A percentile compares a stretch with the other conserved stretches of the same genome.
Evolutionary conservation across 768 basidiomycete species (phyloP).

Genomic region (Xerocomellus amylosporus): DNA sequence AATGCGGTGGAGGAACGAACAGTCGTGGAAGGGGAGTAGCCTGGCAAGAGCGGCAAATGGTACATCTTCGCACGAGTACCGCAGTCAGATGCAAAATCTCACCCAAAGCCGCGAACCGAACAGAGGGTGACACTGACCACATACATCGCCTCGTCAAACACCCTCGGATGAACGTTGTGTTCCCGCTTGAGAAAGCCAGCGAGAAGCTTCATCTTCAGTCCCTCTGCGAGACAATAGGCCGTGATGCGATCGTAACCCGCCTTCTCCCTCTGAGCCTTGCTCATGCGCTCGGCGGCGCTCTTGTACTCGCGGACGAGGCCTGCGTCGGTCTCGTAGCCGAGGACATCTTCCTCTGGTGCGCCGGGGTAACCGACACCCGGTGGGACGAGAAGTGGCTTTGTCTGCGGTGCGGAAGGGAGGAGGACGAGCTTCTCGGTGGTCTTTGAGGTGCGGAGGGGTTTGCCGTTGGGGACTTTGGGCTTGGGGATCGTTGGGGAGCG

Average conservation of each 20-base stretch:
- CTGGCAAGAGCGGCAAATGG: slow-evolving; percentile 85
- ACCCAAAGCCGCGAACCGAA: not conserved
- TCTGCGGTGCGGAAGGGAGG: slow-evolving; percentile 87
- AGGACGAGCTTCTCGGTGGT: slow-evolving; percentile 89
- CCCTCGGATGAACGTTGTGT: slow-evolving; percentile 82
- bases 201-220: slow-evolving; percentile 79
- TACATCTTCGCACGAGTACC: slow-evolving; percentile 60
- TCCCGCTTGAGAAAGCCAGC: slow-evolving; percentile 88
- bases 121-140: slow-evolving; percentile 53
- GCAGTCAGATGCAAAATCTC: not conserved
- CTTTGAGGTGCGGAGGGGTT: slow-evolving; percentile 81
- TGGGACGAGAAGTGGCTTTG: slow-evolving; percentile 53
- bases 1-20: slow-evolving; percentile 78
- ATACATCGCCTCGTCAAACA: slow-evolving; percentile 93
- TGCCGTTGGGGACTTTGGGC: slow-evolving; percentile 31
- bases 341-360: slow-evolving; percentile 42
- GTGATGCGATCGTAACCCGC: slow-evolving; percentile 82
- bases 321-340: slow-evolving; percentile 65
- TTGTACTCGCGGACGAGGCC: slow-evolving; percentile 70
- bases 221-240: slow-evolving; percentile 86
- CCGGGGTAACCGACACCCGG: slow-evolving; percentile 14
- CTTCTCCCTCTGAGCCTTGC: slow-evolving; percentile 76
- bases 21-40: slow-evolving; percentile 81
- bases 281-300: slow-evolving; percentile 86
- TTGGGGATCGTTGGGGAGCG: slow-evolving; percentile 17